Evolutionary conservation across 2,329 filamentous ascomycete genomes (phyloP).

Genomic region (Trichothecium sympodiale): DNA sequence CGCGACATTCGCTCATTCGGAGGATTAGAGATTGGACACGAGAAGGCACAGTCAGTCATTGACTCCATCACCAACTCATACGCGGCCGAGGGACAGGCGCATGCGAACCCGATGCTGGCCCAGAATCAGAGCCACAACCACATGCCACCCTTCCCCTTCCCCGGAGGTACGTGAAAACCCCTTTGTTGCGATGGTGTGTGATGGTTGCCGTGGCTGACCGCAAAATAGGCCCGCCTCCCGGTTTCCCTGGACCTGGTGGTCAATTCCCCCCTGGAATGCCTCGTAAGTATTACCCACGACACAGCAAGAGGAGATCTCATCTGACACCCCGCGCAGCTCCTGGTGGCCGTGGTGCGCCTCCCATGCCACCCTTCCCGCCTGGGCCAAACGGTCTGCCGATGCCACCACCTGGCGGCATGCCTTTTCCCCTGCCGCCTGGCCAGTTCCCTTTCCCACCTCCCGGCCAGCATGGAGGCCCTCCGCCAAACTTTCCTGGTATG

Average conservation of each 20-base stretch:
- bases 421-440: conserved; percentile 17
- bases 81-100: conserved; percentile 81
- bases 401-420: conserved; percentile 13
- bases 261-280: conserved; percentile 31
- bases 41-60: conserved; percentile 97
- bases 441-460: conserved; percentile 16
- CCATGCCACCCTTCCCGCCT: conserved; percentile 9
- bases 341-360: conserved; percentile 22
- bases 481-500: conserved; percentile 13
- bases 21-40: conserved; percentile 78
- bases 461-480: conserved; percentile 9
- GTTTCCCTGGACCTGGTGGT: conserved; percentile 40
- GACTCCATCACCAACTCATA: conserved; percentile 96
- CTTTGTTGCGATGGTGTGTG: conserved; percentile 9
- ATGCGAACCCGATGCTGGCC: conserved; percentile 72
- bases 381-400: conserved; percentile 9
- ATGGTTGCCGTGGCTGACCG: too few relatives aligned
- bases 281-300: conserved; percentile 45
- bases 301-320: conserved; percentile 19
- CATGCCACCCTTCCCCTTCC: conserved; percentile 45
- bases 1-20: too few relatives aligned
- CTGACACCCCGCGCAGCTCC: conserved; percentile 30
- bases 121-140: conserved; percentile 52
- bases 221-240: conserved; percentile 38
- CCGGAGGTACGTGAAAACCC: conserved; percentile 37